Evolutionary conservation across 139 green algal species (phyloP).

Genomic region (Ettlia oleoabundans): DNA sequence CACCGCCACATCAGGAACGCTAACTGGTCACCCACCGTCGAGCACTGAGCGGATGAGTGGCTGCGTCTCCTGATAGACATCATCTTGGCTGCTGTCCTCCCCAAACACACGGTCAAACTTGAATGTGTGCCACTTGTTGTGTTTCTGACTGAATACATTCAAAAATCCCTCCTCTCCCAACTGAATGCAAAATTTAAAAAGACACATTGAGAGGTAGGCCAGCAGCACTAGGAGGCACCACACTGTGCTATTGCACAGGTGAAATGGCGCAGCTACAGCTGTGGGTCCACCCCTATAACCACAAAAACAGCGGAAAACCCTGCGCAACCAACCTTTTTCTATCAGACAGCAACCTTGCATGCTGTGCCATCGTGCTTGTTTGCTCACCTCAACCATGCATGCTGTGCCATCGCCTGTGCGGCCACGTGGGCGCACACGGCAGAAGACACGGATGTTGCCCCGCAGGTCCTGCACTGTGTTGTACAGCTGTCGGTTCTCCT

Average conservation of each 20-base stretch:
- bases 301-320: no score
- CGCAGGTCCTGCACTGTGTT: conserved; percentile 90
- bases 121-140: conserved; percentile 49
- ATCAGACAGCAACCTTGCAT: no score
- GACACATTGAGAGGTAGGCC: no score
- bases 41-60: conserved; percentile 88
- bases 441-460: conserved; percentile 90
- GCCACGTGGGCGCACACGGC: conserved; percentile 76
- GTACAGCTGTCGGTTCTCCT: conserved; percentile 78
- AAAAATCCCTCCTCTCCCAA: conserved; percentile 56
- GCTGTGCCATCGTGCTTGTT: no score
- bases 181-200: no score
- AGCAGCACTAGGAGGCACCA: background rate
- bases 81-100: conserved; percentile 66
- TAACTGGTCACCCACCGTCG: conserved; percentile 69
- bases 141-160: conserved; percentile 45
- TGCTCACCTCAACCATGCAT: conserved; percentile 30
- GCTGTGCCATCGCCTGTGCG: conserved; percentile 65
- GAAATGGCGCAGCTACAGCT: no score
- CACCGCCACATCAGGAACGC: background rate
- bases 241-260: no score
- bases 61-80: conserved; percentile 89
- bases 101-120: conserved; percentile 87
- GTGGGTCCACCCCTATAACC: no score
- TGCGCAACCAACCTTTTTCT: no score